These are phyloP conservation scores for Phytopythium delawarense DNA, from an alignment of 352 stramenopile species.

Conservation along the genomic window DNA sequence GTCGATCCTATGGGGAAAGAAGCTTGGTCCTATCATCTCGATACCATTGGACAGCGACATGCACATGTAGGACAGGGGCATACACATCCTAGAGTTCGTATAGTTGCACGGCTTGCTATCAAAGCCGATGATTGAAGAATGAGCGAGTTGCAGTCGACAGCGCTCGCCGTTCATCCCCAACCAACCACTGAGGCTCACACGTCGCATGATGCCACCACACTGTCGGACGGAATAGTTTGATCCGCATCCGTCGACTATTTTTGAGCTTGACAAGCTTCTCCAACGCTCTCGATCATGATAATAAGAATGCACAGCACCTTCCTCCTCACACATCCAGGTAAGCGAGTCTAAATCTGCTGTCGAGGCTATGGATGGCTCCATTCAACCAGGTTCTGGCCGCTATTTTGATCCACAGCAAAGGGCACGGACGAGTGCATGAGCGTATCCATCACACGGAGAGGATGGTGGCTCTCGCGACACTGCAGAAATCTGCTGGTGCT, in stretches of 20 bases:
- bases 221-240: background rate
- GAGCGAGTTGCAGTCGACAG: background rate
- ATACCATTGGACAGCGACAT: background rate
- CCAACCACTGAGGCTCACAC: background rate
- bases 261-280: background rate
- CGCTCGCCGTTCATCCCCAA: background rate
- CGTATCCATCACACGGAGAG: background rate
- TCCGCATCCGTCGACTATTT: background rate
- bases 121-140: background rate
- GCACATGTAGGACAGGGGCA: background rate
- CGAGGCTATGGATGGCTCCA: no score
- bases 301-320: no score
- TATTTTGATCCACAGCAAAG: background rate
- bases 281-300: background rate
- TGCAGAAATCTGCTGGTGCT: background rate
- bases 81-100: background rate
- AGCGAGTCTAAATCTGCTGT: no score
- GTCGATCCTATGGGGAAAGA: conserved; percentile 9
- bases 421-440: background rate
- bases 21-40: conserved; percentile 11
- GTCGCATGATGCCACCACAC: background rate
- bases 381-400: no score
- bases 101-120: background rate
- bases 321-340: no score
- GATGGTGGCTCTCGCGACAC: background rate